Evolutionary conservation across 108 stramenopile genomes (phyloP).

Genomic region (Epithemia pelagica): DNA sequence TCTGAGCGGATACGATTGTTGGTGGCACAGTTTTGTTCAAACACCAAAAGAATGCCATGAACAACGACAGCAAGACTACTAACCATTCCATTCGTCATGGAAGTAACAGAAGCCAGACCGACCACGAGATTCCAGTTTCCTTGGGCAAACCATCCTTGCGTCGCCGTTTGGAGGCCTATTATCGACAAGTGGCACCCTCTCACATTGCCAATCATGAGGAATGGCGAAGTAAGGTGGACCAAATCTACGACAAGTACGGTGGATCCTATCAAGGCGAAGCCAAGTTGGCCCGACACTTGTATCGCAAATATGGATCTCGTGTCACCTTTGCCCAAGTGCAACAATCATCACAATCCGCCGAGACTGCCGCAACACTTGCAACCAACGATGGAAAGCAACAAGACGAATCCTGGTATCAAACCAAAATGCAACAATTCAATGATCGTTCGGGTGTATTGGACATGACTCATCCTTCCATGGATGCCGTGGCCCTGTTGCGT

Average conservation of each 20-base stretch:
- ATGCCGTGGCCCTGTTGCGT: constrained; percentile 49
- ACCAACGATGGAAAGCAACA: not conserved
- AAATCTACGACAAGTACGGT: constrained; percentile 71
- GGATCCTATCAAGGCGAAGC: constrained; percentile 64
- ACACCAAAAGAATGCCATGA: too few relatives aligned
- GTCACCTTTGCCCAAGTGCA: constrained; percentile 49
- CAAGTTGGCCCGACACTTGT: constrained; percentile 53
- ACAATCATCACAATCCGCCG: constrained; percentile 2
- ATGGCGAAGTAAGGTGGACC: constrained; percentile 62
- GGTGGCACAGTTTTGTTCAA: too few relatives aligned
- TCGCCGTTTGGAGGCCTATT: constrained; percentile 78
- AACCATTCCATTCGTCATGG: too few relatives aligned
- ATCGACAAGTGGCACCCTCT: constrained; percentile 64
- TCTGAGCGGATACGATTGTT: too few relatives aligned
- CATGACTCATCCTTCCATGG: constrained; percentile 50
- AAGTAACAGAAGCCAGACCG: too few relatives aligned
- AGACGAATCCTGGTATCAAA: constrained; percentile 29
- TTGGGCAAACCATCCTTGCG: constrained; percentile 66
- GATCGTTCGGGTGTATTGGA: constrained; percentile 41
- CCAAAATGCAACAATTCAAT: constrained; percentile 21
- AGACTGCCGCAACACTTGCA: constrained; percentile 4
- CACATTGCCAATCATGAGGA: constrained; percentile 27
- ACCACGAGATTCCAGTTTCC: constrained; percentile 45
- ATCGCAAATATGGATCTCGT: constrained; percentile 64
- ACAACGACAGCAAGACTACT: too few relatives aligned